Evolutionary conservation across 108 stramenopile species (phyloP), one percentile per base, ranked within the genome.

Genomic region (Bacterosira constricta): DNA sequence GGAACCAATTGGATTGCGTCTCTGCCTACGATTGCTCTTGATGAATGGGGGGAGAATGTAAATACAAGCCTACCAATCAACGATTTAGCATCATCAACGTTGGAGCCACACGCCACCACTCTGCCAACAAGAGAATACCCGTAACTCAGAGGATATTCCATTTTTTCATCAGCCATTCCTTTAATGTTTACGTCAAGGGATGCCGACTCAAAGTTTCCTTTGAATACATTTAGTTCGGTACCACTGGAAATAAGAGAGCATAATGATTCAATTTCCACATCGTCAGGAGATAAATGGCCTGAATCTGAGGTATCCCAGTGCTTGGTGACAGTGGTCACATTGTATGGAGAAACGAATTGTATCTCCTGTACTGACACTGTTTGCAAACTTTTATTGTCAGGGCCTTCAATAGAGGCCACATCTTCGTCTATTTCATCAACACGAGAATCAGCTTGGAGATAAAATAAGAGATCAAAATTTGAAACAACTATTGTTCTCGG

Each of bases 201-300:
- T 3, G 91, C 85, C 31, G 89, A 89, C 38, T 94, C 86, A 61
- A 95, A 95, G 36, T 49, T 52, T 7, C 94, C 94, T n/a, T 87
- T 88, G 76, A 89, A 97, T 39, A 97, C 82, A 71, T 97, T 97
- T 6, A 95, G 83, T 71, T 97, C 96, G 3, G 95, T 97, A 11
- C 96, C 96, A 38, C 92, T 89, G 50, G 92, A 95, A 45, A 97
- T 94, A 49, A 95, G 79, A 36, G 95, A 96, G 66, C 77, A 90
- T 8, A 89, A 42, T 23, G 95, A 69, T 57, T 85, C 79, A 77
- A 85, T 79, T 62, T 86, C 80, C 21, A 93, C 86, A 65, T 93
- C 77, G 58, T 84, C 53, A 9, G 86, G 84, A 11, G 54, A 64
- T 0, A 93, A 63, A 36, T 55, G 44, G 26, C 34, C 45, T 61